Base-by-base conservation (phyloP, 2,329 filamentous ascomycete species). In the Arthroderma sp. region DNA sequence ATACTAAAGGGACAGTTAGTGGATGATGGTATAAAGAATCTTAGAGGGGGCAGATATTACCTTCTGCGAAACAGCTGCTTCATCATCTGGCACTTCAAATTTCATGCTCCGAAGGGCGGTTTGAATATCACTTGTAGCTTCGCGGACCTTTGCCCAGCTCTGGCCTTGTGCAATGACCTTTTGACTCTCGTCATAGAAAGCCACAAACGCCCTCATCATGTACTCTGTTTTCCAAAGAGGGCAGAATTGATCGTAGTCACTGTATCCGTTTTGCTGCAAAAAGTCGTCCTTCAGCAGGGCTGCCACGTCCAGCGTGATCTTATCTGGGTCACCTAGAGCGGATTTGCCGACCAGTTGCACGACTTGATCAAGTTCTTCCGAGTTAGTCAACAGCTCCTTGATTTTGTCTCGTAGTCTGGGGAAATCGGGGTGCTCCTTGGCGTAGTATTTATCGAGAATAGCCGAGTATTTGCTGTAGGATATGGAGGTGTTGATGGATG, bases 181-280 rank as follows among this genome's bases (percentile, higher is more conserved):
- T 65, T 96, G 89, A 27, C 86, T 81, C 72, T 98, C 91, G 59
- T 98, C 93, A 63, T 95, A 86, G 77, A 89, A 98, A 47, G 82
- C 85, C 74, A 98, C 85, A 80, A 98, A 96, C 52, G 86, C 83
- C 77, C 94, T 95, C 91, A 98, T 98, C 91, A 98, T 96, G 82
- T 91, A 98, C 65, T 94, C 84, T 0, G 91, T 98, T 81, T 98
- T 98, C 91, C 91, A 98, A 60, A 98, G 77, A 41, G 91, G 91
- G 62, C 91, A 98, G 79, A 94, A 98, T 70, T 96, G 88, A 62
- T 98, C 91, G 64, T 98, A 96, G 67, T 96, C 86, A 54, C 84
- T 91, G 78, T 98, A 98, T 51, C 91, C 91, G 70, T 98, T 98
- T 67, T 98, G 91, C 69, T 98, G 91, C 62, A 98, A 65, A 72